phyloP scores from a whole-genome alignment of 2,329 filamentous ascomycete species.

The Fusarium fujikuroi region DNA sequence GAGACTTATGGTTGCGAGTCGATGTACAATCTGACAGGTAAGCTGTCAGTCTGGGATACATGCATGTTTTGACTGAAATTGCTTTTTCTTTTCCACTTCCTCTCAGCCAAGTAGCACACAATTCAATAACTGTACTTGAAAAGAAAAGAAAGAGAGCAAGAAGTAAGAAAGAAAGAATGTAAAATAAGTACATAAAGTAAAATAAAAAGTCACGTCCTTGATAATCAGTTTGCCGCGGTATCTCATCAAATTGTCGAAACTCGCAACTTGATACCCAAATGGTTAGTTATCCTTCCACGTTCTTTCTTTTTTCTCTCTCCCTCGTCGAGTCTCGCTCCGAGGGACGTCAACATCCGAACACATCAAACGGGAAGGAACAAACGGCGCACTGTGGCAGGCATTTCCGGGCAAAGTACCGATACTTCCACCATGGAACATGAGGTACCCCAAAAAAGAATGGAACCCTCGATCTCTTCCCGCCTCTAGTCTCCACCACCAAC shows the following conservation, averaged over 20 bases:
- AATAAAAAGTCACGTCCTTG: neutral
- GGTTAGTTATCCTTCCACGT: constrained; percentile 11
- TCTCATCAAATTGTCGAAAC: constrained; percentile 15
- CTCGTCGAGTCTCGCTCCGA: constrained; percentile 21
- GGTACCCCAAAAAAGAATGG: constrained; percentile 29
- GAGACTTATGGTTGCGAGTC: neutral
- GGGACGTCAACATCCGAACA: constrained; percentile 18
- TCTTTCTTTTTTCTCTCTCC: neutral
- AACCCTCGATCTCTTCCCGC: constrained; percentile 37
- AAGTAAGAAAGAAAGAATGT: neutral
- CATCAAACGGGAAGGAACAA: constrained; percentile 21
- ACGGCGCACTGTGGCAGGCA: constrained; percentile 39
- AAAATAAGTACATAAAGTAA: neutral
- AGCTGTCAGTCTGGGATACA: constrained; percentile 12
- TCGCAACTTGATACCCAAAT: constrained; percentile 38
- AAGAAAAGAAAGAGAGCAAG: neutral
- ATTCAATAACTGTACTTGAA: neutral
- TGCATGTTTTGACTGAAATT: constrained; percentile 8
- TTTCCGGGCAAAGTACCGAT: constrained; percentile 34
- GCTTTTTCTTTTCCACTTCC: neutral
- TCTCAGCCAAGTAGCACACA: neutral
- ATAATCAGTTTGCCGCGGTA: neutral
- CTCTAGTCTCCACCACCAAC: constrained; percentile 25
- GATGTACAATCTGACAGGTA: neutral
- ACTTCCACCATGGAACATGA: constrained; percentile 16